Conservation (phyloP, 163 green algal species). For the Volvox carteri region DNA sequence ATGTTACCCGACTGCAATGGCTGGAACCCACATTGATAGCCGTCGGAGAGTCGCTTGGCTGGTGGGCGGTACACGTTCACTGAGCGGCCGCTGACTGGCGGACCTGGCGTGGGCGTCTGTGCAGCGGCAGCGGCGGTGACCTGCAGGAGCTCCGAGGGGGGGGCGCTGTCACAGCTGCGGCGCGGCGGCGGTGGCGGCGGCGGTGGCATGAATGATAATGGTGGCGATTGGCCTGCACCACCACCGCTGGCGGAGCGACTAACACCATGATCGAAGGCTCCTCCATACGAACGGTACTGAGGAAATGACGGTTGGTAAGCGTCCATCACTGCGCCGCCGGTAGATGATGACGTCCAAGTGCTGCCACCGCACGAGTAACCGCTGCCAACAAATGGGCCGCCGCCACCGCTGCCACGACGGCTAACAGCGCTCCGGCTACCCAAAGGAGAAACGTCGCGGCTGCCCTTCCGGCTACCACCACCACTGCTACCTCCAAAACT, state of each 20-base stretch:
- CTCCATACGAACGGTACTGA: conserved; percentile 19
- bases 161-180: conserved; percentile 38
- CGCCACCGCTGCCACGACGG: conserved; percentile 35
- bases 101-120: not conserved
- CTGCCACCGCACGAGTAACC: not conserved
- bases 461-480: conserved; percentile 43
- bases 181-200: conserved; percentile 32
- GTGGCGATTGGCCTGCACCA: not conserved
- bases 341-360: not conserved
- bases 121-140: not conserved
- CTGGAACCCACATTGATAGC: conserved; percentile 10
- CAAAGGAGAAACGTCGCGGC: conserved; percentile 30
- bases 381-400: conserved; percentile 4
- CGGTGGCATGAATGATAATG: not conserved
- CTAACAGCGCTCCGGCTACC: not conserved
- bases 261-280: not conserved
- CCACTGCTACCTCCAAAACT: conserved; percentile 41
- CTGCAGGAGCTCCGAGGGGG: not conserved
- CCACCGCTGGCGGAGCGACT: conserved; percentile 12
- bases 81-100: not conserved
- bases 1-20: not conserved
- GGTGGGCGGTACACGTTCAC: conserved; percentile 48
- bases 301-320: not conserved
- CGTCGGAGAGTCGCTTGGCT: conserved; percentile 30
- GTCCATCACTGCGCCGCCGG: not conserved